Evolutionary conservation across 306 rosid species (phyloP), one percentile per base, ranked within the genome.

Genomic region (Vigna unguiculata): DNA sequence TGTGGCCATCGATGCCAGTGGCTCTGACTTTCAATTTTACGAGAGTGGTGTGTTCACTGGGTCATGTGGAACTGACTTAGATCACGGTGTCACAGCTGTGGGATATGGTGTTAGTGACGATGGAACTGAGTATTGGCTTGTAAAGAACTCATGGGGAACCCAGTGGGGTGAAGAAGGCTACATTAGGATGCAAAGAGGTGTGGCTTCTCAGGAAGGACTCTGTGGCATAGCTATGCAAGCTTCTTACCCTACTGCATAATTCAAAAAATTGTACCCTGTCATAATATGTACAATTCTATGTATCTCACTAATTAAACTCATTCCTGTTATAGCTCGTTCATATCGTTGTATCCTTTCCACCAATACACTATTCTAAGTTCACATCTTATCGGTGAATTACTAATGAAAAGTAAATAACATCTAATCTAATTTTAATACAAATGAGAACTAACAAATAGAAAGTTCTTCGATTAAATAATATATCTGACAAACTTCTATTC

Each of bases 101-200:
- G 91, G 85, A 9, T 85, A 83, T 53, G 88, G 84, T 17, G 47
- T 70, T 0, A 52, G 64, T 54, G 53, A 66, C 14, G 85, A 84
- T 58, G 87, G 88, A n/a, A 82, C 77, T 0, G 51, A 78, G 64
- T 88, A 81, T 73, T 88, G 88, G 90, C 13, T 86, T 55, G 81
- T 84, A 32, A 88, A 86, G 76, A 88, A 88, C 58, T 86, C 91
- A 0, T 88, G 86, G 88, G 86, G 91, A 17, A 21, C 74, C 0
- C 10, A 57, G 0, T 85, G 91, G 91, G 91, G 89, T 13, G 89
- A 87, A 59, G 17, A 75, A n/a, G 91, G 87, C 0, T 87, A 87
- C 62, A 80, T 82, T 24, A 72, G 77, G 25, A 82, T 87, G 79
- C 85, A 83, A 25, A 82, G 87, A 55, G 82, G 75, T 52, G 52